Base-by-base conservation (phyloP, 78 protist genomes). In the Protostelium mycophagum region DNA sequence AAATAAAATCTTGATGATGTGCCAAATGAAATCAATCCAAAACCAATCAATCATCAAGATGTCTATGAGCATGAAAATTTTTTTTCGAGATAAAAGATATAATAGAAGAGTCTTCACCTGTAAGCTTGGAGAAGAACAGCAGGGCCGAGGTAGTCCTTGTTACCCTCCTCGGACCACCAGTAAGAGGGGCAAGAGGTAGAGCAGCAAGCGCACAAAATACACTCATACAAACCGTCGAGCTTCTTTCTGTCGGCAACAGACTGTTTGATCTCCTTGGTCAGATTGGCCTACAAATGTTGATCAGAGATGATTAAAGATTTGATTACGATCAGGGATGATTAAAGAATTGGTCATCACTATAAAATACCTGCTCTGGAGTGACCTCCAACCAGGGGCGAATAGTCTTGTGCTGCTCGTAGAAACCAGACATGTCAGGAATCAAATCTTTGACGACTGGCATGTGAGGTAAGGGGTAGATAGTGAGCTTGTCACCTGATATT, bases 161-260 rank as follows among this genome's bases (percentile, higher is more conserved):
- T 92, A 83, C 93, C 95, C 86, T 90, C 96, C 83, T 92, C 96
- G 36, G 89, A 38, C 99, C 99, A 97, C 99, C 99, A 97, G 94
- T 96, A 97, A 23, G 88, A 38, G 84, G 99, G 99, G 92, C 99
- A 97, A 5, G 97, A 91, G 28, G 97, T 91, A 63, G 96, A 89
- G 91, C 99, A 97, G 90, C 99, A 96, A 29, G 97, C 98, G 91
- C 99, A 97, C 89, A 97, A 94, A 37, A 97, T 95, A 92, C 99
- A 97, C 94, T 97, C 97, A 91, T 97, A 97, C 88, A 97, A 93
- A 34, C 99, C 98, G 39, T 97, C 99, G 34, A 97, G 92, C 91
- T 94, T 94, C 63, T 90, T 89, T 63, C 99, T 90, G 95, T 97
- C 90, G 36, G 84, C 96, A 84, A 63, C 73, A 28, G 94, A 87